Conservation (phyloP, 169 alveolate species). For the Plasmodium vivax region DNA sequence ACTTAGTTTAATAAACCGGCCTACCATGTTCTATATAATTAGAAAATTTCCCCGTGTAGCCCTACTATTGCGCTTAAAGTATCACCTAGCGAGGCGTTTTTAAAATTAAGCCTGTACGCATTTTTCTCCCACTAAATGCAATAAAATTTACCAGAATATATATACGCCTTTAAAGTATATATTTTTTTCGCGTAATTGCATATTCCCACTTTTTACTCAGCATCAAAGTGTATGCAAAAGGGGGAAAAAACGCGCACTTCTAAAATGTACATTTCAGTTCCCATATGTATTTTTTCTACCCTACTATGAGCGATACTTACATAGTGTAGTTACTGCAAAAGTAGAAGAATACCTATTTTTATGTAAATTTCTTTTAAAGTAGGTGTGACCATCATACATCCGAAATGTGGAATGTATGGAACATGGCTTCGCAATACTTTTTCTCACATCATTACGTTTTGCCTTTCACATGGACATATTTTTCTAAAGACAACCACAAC, state of each 20-base stretch:
- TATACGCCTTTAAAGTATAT: neutral
- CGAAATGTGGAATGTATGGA: neutral
- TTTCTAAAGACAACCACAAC: neutral
- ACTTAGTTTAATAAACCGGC: neutral
- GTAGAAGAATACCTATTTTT: neutral
- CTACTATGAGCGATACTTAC: neutral
- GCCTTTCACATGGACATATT: neutral
- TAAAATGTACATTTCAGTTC: neutral
- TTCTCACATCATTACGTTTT: neutral
- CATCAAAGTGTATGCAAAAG: neutral
- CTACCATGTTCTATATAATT: neutral
- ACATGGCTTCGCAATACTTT: neutral
- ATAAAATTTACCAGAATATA: neutral
- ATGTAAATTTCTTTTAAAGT: slow-evolving; percentile 1
- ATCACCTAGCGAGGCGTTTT: neutral
- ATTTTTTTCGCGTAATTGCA: neutral
- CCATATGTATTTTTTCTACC: neutral
- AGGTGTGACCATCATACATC: neutral
- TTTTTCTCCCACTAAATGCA: neutral
- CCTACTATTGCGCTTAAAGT: neutral
- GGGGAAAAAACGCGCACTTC: neutral
- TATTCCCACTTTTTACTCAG: neutral
- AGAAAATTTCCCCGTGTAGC: neutral
- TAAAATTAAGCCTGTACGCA: neutral
- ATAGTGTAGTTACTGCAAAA: neutral